Evolutionary conservation across 768 basidiomycete genomes (phyloP).

Genomic region (Rhodosporidiobolus odoratus): DNA sequence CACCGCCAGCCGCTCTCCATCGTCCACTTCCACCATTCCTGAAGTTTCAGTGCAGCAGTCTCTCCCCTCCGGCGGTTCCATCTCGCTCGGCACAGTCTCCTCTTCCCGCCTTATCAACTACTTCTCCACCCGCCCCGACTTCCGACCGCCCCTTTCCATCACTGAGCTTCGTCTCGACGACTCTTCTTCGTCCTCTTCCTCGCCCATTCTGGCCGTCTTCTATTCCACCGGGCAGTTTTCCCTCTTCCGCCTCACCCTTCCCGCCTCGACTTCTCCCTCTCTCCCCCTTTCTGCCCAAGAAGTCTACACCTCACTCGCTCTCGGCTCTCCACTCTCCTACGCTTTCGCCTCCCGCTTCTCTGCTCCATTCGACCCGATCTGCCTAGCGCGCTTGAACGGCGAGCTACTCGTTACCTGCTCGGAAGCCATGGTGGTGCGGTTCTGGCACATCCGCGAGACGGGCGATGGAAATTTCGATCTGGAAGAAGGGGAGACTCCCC

Average conservation of each 20-base stretch:
- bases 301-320: conserved; percentile 3
- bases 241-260: conserved; percentile 27
- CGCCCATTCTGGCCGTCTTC: conserved; percentile 9
- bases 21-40: neutral
- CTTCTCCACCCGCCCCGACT: conserved; percentile 16
- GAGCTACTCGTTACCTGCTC: conserved; percentile 31
- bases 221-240: conserved; percentile 35
- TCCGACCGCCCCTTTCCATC: conserved; percentile 2
- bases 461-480: neutral
- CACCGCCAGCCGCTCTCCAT: conserved; percentile 3
- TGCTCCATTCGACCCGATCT: conserved; percentile 14
- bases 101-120: conserved; percentile 3
- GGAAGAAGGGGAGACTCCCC: conserved; percentile 16
- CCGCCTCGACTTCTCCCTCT: neutral
- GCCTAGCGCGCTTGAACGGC: conserved; percentile 3
- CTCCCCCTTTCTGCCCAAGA: conserved; percentile 3
- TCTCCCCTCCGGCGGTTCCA: neutral
- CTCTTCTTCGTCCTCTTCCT: accelerated
- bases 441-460: neutral
- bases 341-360: neutral
- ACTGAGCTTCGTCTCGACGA: conserved; percentile 33
- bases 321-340: neutral
- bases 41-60: conserved; percentile 15
- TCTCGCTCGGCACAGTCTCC: conserved; percentile 11
- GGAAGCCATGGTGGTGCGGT: conserved; percentile 16